Evolutionary conservation across 768 basidiomycete genomes (phyloP).

Genomic region (Dacryopinax spathularia): DNA sequence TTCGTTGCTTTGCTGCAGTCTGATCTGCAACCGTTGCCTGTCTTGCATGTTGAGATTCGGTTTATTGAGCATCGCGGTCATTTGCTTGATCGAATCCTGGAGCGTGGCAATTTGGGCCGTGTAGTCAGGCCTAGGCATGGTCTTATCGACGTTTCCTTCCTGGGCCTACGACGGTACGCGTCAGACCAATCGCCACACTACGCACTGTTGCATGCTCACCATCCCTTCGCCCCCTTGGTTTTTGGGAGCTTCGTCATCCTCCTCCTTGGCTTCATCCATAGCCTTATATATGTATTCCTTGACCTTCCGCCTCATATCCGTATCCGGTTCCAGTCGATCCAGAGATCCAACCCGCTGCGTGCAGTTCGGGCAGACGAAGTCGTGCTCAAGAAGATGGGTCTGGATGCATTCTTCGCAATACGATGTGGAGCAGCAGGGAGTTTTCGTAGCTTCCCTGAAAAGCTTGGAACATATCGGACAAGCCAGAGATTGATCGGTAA

Average conservation of each 20-base stretch:
- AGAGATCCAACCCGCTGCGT: slow-evolving; percentile 73
- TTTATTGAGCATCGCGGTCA: slow-evolving; percentile 67
- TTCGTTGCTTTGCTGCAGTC: slow-evolving; percentile 65
- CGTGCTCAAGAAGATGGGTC: slow-evolving; percentile 82
- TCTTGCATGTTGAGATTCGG: slow-evolving; percentile 54
- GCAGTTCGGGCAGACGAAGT: slow-evolving; percentile 88
- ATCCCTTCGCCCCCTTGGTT: slow-evolving; percentile 15
- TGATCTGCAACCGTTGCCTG: slow-evolving; percentile 68
- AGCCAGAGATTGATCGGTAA: slow-evolving; percentile 60
- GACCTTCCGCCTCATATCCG: slow-evolving; percentile 61
- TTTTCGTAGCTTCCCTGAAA: slow-evolving; percentile 86
- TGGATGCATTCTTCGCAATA: slow-evolving; percentile 98
- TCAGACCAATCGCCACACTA: not conserved
- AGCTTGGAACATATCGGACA: slow-evolving; percentile 90
- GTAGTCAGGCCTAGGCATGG: slow-evolving; percentile 39
- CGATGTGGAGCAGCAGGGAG: slow-evolving; percentile 78
- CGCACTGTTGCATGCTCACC: slow-evolving; percentile 16
- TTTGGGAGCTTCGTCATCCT: slow-evolving; percentile 28
- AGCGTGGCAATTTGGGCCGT: slow-evolving; percentile 46
- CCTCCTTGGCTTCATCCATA: slow-evolving; percentile 54
- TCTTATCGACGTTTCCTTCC: slow-evolving; percentile 31
- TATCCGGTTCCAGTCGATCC: slow-evolving; percentile 73
- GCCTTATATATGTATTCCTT: slow-evolving; percentile 67
- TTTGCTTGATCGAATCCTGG: slow-evolving; percentile 72
- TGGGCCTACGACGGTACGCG: not conserved